Conservation (phyloP, 805 yeast genomes). For the Metschnikowia cerradonensis region DNA sequence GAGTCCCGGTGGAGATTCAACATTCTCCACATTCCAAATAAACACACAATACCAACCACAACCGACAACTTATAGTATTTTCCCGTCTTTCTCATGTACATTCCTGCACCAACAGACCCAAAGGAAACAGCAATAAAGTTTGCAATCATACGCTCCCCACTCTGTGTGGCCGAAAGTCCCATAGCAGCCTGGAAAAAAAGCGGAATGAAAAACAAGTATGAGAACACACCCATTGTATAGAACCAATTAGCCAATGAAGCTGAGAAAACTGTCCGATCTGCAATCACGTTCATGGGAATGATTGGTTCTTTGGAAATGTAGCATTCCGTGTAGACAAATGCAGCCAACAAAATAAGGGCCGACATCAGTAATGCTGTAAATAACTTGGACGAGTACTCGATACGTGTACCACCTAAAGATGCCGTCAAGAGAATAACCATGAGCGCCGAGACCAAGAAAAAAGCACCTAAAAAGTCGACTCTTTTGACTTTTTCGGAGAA, state of each 20-base stretch:
- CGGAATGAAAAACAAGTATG: conserved; percentile 68
- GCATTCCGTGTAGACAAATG: conserved; percentile 51
- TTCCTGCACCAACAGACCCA: conserved; percentile 67
- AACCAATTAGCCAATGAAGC: conserved; percentile 70
- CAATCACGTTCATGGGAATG: conserved; percentile 57
- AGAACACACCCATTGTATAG: conserved; percentile 61
- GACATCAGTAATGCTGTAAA: conserved; percentile 32
- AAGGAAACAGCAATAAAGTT: conserved; percentile 64
- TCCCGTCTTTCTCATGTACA: conserved; percentile 65
- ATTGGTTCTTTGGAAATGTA: conserved; percentile 59
- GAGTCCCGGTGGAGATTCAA: conserved; percentile 30
- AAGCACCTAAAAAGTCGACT: conserved; percentile 29
- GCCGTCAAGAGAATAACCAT: conserved; percentile 60
- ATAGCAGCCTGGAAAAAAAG: conserved; percentile 57
- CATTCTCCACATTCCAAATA: conserved; percentile 44
- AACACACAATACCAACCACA: conserved; percentile 37
- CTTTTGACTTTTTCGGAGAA: conserved; percentile 48
- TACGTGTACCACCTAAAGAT: conserved; percentile 58
- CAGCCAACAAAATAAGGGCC: conserved; percentile 32
- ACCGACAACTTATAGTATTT: conserved; percentile 51
- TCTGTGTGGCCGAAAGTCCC: conserved; percentile 49
- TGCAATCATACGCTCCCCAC: conserved; percentile 57
- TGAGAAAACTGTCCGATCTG: conserved; percentile 56
- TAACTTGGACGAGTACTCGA: conserved; percentile 42
- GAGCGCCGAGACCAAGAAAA: conserved; percentile 52